Evolutionary conservation across 371 early-diverging fungal genomes (phyloP), one percentile per base, ranked within the genome.

Genomic region (Mucor circinelloides): DNA sequence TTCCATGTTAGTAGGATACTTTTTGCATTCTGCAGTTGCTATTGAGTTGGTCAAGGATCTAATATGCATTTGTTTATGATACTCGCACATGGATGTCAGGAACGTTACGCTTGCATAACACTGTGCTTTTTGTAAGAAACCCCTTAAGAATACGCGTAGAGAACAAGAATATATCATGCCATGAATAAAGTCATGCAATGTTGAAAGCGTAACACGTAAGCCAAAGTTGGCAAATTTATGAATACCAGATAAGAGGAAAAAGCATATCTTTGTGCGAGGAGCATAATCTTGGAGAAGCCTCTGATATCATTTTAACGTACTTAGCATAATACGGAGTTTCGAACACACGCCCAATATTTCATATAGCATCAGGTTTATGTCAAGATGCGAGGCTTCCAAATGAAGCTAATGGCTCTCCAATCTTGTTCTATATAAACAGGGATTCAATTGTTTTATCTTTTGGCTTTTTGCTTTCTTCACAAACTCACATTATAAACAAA

Each of bases 251-350:
- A 44, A 42, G n/a, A 44, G 19, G n/a, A 44, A 19, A 19, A 19
- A n/a, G 44, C n/a, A n/a, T 6, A 6, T 7, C 6, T 44, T 7
- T 44, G 44, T 44, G n/a, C 8, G 6, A 44, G 44, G 3, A 44
- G 7, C 17, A 15, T n/a, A 44, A 44, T 19, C 17, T 10, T n/a
- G 13, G 36, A 13, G 36, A 36, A 13, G 50, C 21, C 50, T 25
- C 59, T 60, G 60, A 60, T 60, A 60, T 60, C 60, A 60, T 60
- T 30, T 44, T 28, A n/a, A 44, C 60, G 60, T 60, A 60, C 34
- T 58, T 58, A 36, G 58, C 58, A 58, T 44, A 19, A 60, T 28
- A 42, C 46, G 60, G 60, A 60, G 60, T 46, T 60, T n/a, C 12
- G 12, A 50, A 46, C 31, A 36, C 3, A 36, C 36, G 13, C 12